Percentiles rank a stretch among this genome's conserved stretches.
Conservation (phyloP, 176 grass and related monocot genomes). For the Thalia dealbata region DNA sequence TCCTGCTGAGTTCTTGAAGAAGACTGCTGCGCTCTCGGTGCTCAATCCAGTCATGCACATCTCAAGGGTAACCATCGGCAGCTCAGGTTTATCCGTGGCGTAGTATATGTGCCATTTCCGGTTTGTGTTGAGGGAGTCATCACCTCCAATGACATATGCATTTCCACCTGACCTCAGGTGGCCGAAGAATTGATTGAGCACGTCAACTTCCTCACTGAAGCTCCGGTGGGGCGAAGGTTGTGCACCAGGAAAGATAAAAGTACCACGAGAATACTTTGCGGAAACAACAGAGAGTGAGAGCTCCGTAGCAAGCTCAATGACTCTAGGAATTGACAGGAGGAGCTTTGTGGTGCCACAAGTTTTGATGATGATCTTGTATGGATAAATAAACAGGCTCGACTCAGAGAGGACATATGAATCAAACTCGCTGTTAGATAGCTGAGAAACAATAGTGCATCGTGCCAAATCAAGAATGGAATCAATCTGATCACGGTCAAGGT, state of each 20-base stretch:
- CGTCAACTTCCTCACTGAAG: conserved; percentile 33
- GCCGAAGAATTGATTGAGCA: conserved; percentile 27
- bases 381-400: conserved; percentile 36
- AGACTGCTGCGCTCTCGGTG: conserved; percentile 15
- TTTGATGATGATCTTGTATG: conserved; percentile 30
- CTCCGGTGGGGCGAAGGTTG: conserved; percentile 32
- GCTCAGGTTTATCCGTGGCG: conserved; percentile 31
- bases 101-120: conserved; percentile 36
- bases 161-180: conserved; percentile 33
- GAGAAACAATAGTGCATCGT: conserved; percentile 32
- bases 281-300: conserved; percentile 24
- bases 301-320: conserved; percentile 29
- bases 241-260: conserved; percentile 38
- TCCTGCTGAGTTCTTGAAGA: conserved; percentile 24
- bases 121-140: conserved; percentile 8
- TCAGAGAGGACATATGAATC: conserved; percentile 45
- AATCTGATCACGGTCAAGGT: conserved; percentile 25
- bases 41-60: conserved; percentile 43
- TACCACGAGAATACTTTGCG: conserved; percentile 34
- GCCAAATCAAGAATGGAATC: conserved; percentile 33
- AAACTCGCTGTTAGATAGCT: conserved; percentile 33
- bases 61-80: conserved; percentile 31
- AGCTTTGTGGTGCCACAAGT: conserved; percentile 42
- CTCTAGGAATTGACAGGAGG: conserved; percentile 33
- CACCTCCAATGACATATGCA: conserved; percentile 24